Percentiles rank a stretch among this genome's conserved stretches.
Evolutionary conservation across 1,139 yeast species (phyloP).

Genomic region (Wickerhamomyces sp.): DNA sequence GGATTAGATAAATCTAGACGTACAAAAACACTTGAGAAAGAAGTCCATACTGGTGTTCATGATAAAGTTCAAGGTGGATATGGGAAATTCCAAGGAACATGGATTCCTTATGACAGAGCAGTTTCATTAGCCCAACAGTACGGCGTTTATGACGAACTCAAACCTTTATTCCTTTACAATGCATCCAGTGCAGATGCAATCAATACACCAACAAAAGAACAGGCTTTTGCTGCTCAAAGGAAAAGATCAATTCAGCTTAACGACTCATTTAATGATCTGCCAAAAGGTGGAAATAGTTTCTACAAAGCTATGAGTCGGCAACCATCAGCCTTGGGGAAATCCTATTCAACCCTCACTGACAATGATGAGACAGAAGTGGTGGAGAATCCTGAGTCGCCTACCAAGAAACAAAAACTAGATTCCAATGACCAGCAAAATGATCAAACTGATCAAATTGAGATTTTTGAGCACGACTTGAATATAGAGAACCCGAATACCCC

Average conservation of each 20-base stretch:
- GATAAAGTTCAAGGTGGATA: slow-evolving; percentile 96
- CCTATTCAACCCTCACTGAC: slow-evolving; percentile 32
- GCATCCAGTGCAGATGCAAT: slow-evolving; percentile 45
- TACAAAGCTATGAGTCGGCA: slow-evolving; percentile 17
- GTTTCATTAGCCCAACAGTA: slow-evolving; percentile 57
- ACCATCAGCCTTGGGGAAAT: slow-evolving; percentile 23
- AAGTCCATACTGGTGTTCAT: slow-evolving; percentile 79
- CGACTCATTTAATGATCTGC: slow-evolving; percentile 7
- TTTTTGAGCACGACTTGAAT: slow-evolving; percentile 31
- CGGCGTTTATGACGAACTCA: slow-evolving; percentile 56
- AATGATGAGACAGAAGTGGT: slow-evolving; percentile 27
- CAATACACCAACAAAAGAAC: slow-evolving; percentile 58
- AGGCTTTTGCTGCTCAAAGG: slow-evolving; percentile 35
- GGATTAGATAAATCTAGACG: slow-evolving; percentile 83
- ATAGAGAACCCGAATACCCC: slow-evolving; percentile 44
- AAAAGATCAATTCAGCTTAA: slow-evolving; percentile 18
- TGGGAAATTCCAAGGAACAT: slow-evolving; percentile 93
- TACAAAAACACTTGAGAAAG: slow-evolving; percentile 80
- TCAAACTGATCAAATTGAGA: slow-evolving; percentile 13
- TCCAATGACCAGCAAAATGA: slow-evolving; percentile 1
- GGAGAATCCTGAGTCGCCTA: slow-evolving; percentile 32
- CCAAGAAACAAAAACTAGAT: slow-evolving; percentile 30
- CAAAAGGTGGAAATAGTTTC: slow-evolving; percentile 11
- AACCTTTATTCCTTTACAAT: slow-evolving; percentile 61
- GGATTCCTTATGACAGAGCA: slow-evolving; percentile 75